Conservation (phyloP, 2,329 filamentous ascomycete species). For the Helotiales sp. region DNA sequence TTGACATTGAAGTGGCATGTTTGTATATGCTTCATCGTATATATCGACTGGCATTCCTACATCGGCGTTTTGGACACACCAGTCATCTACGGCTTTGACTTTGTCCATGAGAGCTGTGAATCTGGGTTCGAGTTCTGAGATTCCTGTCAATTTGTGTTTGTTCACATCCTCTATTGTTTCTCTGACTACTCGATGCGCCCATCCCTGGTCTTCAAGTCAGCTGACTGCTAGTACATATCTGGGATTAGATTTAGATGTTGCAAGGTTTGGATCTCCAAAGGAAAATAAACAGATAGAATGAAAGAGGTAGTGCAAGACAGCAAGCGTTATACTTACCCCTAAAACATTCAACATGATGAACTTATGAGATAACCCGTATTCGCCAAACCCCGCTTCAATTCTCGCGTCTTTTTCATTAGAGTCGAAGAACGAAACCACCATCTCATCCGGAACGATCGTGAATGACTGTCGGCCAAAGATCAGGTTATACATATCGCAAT, state of each 20-base stretch:
- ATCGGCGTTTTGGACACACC: neutral
- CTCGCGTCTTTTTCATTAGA: neutral
- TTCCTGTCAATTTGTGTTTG: neutral
- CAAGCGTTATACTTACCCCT: neutral
- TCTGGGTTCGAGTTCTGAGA: constrained; percentile 2
- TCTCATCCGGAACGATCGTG: neutral
- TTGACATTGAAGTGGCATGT: constrained; percentile 1
- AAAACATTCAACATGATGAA: neutral
- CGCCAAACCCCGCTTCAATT: neutral
- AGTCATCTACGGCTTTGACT: constrained; percentile 1
- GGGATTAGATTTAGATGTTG: too few species aligned
- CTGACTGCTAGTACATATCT: too few species aligned
- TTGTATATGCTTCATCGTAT: constrained; percentile 3
- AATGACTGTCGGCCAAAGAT: neutral
- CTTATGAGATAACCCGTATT: neutral
- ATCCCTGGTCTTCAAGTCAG: too few species aligned
- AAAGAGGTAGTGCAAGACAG: too few species aligned
- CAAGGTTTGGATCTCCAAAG: too few species aligned
- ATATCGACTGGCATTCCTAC: neutral
- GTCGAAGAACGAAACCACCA: neutral
- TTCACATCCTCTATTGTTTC: neutral
- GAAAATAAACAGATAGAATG: too few species aligned
- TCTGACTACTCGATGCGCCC: neutral
- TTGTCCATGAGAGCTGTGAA: neutral
- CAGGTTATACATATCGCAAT: constrained; percentile 5